phyloP scores from a whole-genome alignment of 495 filamentous ascomycete genomes.

The Sporormia fimetaria region DNA sequence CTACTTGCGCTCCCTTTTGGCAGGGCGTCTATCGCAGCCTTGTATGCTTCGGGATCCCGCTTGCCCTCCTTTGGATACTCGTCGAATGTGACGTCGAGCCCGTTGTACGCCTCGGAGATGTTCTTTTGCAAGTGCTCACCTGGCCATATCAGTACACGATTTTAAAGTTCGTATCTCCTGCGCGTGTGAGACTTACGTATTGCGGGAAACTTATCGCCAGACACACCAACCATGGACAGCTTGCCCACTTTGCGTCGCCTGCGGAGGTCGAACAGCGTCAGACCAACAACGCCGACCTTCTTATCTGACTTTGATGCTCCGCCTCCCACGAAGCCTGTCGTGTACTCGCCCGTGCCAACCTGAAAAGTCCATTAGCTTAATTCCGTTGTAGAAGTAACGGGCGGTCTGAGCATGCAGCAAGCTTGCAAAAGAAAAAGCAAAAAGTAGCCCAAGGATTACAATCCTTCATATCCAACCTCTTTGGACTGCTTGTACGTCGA shows the following conservation, averaged over 20 bases:
- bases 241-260: constrained; percentile 78
- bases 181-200: constrained; percentile 51
- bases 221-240: constrained; percentile 81
- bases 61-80: constrained; percentile 65
- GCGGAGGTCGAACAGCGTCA: constrained; percentile 82
- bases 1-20: constrained; percentile 61
- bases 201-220: constrained; percentile 77
- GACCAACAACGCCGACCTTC: constrained; percentile 82
- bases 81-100: constrained; percentile 68
- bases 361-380: constrained; percentile 27
- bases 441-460: no score
- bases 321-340: constrained; percentile 42
- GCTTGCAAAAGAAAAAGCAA: constrained; percentile 4
- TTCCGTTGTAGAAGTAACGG: constrained; percentile 20
- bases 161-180: not conserved
- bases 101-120: constrained; percentile 78
- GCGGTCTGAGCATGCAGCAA: constrained; percentile 12
- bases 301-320: constrained; percentile 28
- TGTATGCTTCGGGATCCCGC: constrained; percentile 74
- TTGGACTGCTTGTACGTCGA: no score
- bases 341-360: constrained; percentile 93
- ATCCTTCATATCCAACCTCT: no score
- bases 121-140: constrained; percentile 80
- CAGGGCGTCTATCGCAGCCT: constrained; percentile 75
- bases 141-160: constrained; percentile 27